Conservation (phyloP, 768 basidiomycete species). For the Hortiboletus campestris region DNA sequence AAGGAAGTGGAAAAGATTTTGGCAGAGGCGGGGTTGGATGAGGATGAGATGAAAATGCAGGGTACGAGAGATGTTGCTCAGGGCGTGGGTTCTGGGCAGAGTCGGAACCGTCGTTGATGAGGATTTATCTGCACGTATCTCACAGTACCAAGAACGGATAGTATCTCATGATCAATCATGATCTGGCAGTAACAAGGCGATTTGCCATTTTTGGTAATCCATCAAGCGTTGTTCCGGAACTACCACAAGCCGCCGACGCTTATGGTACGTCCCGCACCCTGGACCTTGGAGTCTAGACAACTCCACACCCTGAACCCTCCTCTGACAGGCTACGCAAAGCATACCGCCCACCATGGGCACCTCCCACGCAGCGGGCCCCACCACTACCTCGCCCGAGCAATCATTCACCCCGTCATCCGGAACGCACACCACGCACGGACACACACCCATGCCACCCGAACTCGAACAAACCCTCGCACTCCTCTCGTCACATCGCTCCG, state of each 20-base stretch:
- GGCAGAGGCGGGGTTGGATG: slow-evolving; percentile 80
- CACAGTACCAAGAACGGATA: no score
- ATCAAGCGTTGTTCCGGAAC: neutral
- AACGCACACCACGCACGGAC: slow-evolving; percentile 14
- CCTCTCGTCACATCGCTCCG: slow-evolving; percentile 78
- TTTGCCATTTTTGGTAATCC: neutral
- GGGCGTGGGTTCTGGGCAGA: slow-evolving; percentile 45
- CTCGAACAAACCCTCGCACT: slow-evolving; percentile 76
- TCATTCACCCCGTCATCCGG: slow-evolving; percentile 10
- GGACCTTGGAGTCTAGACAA: neutral
- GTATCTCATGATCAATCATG: no score
- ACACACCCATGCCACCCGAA: slow-evolving; percentile 59
- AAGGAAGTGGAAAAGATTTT: slow-evolving; percentile 82
- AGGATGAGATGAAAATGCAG: slow-evolving; percentile 70
- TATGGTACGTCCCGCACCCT: neutral
- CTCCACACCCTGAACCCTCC: slow-evolving; percentile 17
- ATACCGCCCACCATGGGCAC: slow-evolving; percentile 13
- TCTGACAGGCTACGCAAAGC: slow-evolving; percentile 4
- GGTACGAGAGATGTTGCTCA: slow-evolving; percentile 41
- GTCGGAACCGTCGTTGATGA: slow-evolving; percentile 46
- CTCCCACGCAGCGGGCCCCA: slow-evolving; percentile 8
- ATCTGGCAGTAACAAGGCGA: no score
- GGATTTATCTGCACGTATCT: neutral
- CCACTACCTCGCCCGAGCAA: slow-evolving; percentile 1
- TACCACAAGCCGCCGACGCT: neutral